Percentiles rank a stretch among this genome's conserved stretches.
These are phyloP conservation scores for Ascobolus immersus DNA, from an alignment of 495 filamentous ascomycete genomes.

Conservation along the genomic window DNA sequence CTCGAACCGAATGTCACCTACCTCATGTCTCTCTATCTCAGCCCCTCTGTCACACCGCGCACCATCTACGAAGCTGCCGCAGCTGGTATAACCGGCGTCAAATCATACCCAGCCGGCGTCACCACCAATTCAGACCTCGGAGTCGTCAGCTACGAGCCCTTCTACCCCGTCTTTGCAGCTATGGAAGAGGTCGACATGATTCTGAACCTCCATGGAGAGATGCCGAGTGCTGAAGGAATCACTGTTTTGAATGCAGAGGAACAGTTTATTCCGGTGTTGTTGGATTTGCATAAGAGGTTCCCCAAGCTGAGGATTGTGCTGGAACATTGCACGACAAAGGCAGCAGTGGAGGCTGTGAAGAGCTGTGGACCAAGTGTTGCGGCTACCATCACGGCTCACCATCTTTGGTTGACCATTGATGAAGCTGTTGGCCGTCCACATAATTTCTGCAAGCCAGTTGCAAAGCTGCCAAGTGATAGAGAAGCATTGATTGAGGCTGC, in stretches of 20 bases:
- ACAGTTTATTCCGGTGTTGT: conserved; percentile 50
- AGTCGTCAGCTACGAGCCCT: conserved; percentile 43
- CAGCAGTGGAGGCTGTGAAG: conserved; percentile 53
- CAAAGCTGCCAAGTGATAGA: conserved; percentile 48
- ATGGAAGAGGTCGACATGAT: conserved; percentile 46
- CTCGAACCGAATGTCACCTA: conserved; percentile 51
- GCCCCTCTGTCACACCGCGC: conserved; percentile 49
- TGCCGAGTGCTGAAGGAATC: conserved; percentile 18
- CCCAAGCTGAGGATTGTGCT: conserved; percentile 57
- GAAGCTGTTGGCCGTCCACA: conserved; percentile 49
- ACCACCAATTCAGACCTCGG: conserved; percentile 77
- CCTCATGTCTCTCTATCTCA: conserved; percentile 75
- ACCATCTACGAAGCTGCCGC: conserved; percentile 46
- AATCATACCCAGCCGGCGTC: conserved; percentile 40
- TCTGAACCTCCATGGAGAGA: conserved; percentile 36
- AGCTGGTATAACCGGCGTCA: conserved; percentile 39
- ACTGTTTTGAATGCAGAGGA: conserved; percentile 62
- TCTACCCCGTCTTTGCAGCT: conserved; percentile 53
- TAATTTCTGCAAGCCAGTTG: conserved; percentile 70
- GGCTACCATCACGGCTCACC: conserved; percentile 53
- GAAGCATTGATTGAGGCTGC: conserved; percentile 46
- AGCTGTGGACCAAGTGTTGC: conserved; percentile 50
- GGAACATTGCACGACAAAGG: conserved; percentile 62
- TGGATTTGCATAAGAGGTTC: conserved; percentile 43
- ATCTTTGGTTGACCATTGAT: conserved; percentile 53